Conservation (phyloP, 139 green algal species). For the Parachlorella kessleri region DNA sequence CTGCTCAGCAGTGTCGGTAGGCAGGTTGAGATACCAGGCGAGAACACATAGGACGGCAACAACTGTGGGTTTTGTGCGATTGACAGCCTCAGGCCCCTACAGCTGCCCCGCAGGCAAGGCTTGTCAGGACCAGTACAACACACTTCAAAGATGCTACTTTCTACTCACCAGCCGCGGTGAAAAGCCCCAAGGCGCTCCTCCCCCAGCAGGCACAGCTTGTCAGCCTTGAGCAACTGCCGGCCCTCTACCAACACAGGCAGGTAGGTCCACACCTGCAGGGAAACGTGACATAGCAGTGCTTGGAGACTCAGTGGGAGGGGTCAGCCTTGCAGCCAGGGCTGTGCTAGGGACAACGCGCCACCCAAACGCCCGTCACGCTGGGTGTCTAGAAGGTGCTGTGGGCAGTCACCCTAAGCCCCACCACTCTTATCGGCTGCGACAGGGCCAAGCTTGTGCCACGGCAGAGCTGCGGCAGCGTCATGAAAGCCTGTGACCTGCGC, state of each 20-base stretch:
- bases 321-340: too few species aligned
- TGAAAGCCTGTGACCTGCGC: background rate
- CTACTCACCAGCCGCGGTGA: constrained; percentile 18
- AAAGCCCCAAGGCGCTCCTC: constrained; percentile 16
- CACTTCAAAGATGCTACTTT: background rate
- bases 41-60: too few species aligned
- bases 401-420: background rate
- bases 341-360: too few species aligned
- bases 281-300: too few species aligned
- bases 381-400: background rate
- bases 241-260: constrained; percentile 36
- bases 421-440: background rate
- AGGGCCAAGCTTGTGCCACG: background rate
- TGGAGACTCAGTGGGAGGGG: background rate
- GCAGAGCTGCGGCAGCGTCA: background rate
- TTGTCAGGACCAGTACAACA: background rate
- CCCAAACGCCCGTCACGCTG: too few species aligned
- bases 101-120: background rate
- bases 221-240: constrained; percentile 35
- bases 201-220: constrained; percentile 38
- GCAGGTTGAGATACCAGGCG: background rate
- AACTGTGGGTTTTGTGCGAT: too few species aligned
- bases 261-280: constrained; percentile 37
- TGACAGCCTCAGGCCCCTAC: background rate
- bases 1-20: background rate